Evolutionary conservation across 371 early-diverging fungal species (phyloP), one percentile per base, ranked within the genome.

Genomic region (Furculomyces boomerangus): DNA sequence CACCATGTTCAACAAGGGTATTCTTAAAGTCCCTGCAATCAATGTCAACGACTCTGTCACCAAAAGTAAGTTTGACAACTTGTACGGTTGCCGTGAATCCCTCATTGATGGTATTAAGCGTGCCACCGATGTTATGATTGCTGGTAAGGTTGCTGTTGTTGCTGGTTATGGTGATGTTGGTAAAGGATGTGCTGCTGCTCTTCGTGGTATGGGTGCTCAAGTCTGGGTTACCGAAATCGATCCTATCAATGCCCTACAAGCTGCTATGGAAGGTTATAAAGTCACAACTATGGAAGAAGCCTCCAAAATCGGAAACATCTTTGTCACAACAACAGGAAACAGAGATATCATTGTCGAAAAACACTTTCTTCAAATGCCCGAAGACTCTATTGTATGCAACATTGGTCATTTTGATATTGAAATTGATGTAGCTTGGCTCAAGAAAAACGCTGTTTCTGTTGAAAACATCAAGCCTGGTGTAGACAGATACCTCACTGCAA

Each of bases 81-180:
- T 98, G 65, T 98, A 98, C 78, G 97, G 96, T 61, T 98, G 97
- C 84, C 91, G 97, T 75, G 98, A 98, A 80, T 95, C 95, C 52
- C 82, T 98, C 64, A 88, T 96, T 57, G 98, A 98, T 75, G 98
- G 98, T 71, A 96, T 96, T 83, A 98, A 98, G 88, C 86, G 98
- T 71, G 97, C 96, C 68, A 98, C 98, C 63, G 98, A 96, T 74
- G 94, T 93, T 65, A 96, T 96, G 97, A 98, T 98, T 71, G 98
- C 98, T 66, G 98, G 98, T 63, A 96, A 98, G 82, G 88, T 95
- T 37, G 83, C 93, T 55, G 88, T 95, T 60, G 93, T 96, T 58
- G 96, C 94, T 70, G 97, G 98, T 72, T 96, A 91, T 80, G 97
- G 98, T 77, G 98, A 97, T 78, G 98, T 98, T 70, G 98, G 98